These are phyloP conservation scores for Cladosporium phlei DNA, from an alignment of 2,329 filamentous ascomycete genomes.

Conservation along the genomic window DNA sequence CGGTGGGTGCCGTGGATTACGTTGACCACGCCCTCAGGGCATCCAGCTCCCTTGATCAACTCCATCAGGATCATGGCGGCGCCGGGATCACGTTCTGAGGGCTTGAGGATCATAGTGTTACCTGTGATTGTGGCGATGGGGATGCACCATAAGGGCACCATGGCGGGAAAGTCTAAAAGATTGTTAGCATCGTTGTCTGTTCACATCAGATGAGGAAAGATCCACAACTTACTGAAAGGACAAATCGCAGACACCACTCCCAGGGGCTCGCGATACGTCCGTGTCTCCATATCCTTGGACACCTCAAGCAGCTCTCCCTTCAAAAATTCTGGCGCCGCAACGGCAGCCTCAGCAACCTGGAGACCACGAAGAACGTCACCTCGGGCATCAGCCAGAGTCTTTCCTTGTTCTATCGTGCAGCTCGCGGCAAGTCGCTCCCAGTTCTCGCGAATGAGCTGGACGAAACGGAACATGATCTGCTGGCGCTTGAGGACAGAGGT, in stretches of 20 bases:
- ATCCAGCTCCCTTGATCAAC: slow-evolving; percentile 72
- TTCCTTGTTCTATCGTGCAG: slow-evolving; percentile 83
- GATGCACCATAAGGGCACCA: slow-evolving; percentile 86
- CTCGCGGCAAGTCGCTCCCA: slow-evolving; percentile 82
- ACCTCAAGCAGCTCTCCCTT: not conserved
- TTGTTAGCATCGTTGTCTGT: slow-evolving; percentile 18
- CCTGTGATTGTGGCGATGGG: slow-evolving; percentile 78
- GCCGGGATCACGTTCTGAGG: slow-evolving; percentile 78
- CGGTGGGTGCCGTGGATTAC: slow-evolving; percentile 74
- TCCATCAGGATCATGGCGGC: slow-evolving; percentile 82
- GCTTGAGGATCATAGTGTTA: slow-evolving; percentile 79
- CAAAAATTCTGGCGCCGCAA: too few relatives aligned
- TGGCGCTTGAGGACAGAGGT: slow-evolving; percentile 70
- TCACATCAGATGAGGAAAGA: slow-evolving; percentile 56
- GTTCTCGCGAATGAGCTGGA: slow-evolving; percentile 72
- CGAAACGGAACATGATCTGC: slow-evolving; percentile 85
- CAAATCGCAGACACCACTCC: not conserved
- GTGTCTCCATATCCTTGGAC: not conserved
- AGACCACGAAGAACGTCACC: slow-evolving; percentile 77
- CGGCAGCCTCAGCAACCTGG: slow-evolving; percentile 80
- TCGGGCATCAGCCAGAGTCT: slow-evolving; percentile 77
- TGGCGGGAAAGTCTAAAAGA: slow-evolving; percentile 66
- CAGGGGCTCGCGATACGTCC: not conserved
- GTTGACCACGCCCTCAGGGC: slow-evolving; percentile 77
- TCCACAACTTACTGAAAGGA: too few relatives aligned